Base-by-base conservation (phyloP, 1,284 basidiomycete genomes). In the Apiotrichum mycotoxinovorans region DNA sequence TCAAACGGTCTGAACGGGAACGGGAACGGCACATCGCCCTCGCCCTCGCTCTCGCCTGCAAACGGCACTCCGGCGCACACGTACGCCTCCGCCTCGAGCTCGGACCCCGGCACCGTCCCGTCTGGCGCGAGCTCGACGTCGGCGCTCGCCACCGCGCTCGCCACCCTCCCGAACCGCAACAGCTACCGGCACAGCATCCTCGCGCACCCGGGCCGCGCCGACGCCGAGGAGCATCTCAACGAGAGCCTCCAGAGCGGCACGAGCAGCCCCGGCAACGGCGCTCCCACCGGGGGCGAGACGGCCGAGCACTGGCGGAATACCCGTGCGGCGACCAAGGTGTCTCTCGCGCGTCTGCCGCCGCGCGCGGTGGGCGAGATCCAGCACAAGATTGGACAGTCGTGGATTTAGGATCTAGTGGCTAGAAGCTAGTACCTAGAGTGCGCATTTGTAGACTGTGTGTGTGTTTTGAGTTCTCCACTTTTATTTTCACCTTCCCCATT, bases 291-390 rank as follows among this genome's bases (percentile, higher is more conserved):
- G 12, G 8, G 15, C 15, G 23, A 44, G 25, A 22, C 5, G 52
- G 88, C 89, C 20, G 89, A 91, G 73, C 85, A 87, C 58, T 92
- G 89, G 89, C 80, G 88, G 71, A 85, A 85, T 73, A 91, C 89
- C 1, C 84, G 86, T 40, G 87, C 86, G 41, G 89, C 88, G 17
- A 87, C 88, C 63, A 85, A 88, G 17, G 90, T 91, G 18, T 90
- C 88, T 20, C 79, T 92, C 9, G 70, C 69, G 12, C 54, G 43
- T 15, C 38, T 64, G 30, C 62, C 59, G 14, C 51, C 7, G 7
- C 5, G 55, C 15, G 47, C 42, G 9, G 20, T 60, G 15, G 51
- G 56, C 23, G 58, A 60, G 27, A 34, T 47, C n/a, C 45, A 47
- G 45, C 33, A 33, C 45, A 14, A 25, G 26, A 46, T 40, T 37